Base-by-base conservation (phyloP, 208 protist species). In the Porcisia hertigi region DNA sequence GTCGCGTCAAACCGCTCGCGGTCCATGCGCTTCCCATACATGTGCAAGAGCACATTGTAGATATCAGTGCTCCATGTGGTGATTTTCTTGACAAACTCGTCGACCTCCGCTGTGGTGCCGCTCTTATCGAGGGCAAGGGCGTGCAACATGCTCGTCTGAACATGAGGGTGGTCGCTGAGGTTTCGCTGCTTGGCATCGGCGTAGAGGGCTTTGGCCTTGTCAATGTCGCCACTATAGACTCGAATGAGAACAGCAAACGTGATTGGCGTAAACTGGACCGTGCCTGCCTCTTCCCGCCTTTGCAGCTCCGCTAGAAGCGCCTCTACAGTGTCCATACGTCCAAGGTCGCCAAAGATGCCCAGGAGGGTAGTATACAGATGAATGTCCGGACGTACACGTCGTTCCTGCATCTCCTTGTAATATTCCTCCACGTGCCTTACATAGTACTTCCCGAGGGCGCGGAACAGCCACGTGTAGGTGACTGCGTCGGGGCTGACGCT, bases 31-130 rank as follows among this genome's bases (percentile, higher is more conserved):
- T 92, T 92, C 5, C 87, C 88, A 75, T 97, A 95, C 73, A 91
- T 87, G 80, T 93, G 87, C 60, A 97, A 82, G 36, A 97, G 79
- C 14, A 97, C 93, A 71, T 97, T 97, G 78, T 94, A 97, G 59
- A 95, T 82, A 72, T 97, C 89, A 0, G 87, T 95, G 65, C 81
- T 78, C 87, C 93, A 94, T 18, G 76, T 14, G 0, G 87, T 65
- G n/a, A 97, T 77, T 34, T 67, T 58, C 39, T 82, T 74, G 11
- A 96, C 77, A 63, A 95, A 88, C 16, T 75, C 73, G 4, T 93
- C 86, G 16, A 79, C 25, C 20, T 80, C 63, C 25, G 69, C 58
- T 1, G 71, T 16, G 8, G 45, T 82, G 53, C 39, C 71, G 41
- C 52, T 58, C 59, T 79, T 74, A 54, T 81, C 30, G 25, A 83